Percentiles rank a stretch among this genome's conserved stretches.
Evolutionary conservation across 2,329 filamentous ascomycete genomes (phyloP).

Genomic region (Alternaria ethzedia): DNA sequence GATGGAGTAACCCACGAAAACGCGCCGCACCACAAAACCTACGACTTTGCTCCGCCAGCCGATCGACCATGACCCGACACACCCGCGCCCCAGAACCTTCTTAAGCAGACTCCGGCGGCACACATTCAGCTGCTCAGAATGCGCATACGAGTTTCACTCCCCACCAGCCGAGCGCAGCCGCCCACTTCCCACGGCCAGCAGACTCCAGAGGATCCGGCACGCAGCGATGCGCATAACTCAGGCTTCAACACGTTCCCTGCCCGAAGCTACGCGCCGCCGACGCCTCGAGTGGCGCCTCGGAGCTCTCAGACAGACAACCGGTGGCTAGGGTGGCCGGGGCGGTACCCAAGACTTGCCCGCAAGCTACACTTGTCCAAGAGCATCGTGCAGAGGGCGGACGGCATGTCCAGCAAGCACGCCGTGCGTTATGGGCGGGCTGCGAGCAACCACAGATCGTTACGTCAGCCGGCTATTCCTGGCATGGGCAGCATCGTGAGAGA

Average conservation of each 20-base stretch:
- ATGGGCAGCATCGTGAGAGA: background rate
- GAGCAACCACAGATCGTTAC: background rate
- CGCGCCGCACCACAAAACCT: background rate
- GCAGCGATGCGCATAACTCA: background rate
- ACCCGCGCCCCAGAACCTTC: background rate
- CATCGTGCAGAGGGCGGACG: background rate
- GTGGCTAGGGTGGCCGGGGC: background rate
- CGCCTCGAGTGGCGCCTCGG: background rate
- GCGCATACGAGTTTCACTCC: background rate
- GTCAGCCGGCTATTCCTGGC: rapidly evolving
- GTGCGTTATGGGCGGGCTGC: background rate
- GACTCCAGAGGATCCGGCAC: background rate
- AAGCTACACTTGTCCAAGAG: background rate
- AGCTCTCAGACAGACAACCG: background rate
- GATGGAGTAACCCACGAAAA: background rate
- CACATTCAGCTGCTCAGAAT: background rate
- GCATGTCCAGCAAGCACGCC: background rate
- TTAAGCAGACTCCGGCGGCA: background rate
- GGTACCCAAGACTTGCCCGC: background rate
- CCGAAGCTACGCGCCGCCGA: background rate
- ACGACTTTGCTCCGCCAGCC: background rate
- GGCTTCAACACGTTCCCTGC: background rate
- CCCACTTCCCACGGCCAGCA: background rate
- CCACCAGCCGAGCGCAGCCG: background rate
- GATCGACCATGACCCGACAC: background rate